A percentile compares a stretch with the other conserved stretches of the same genome.
phyloP scores from a whole-genome alignment of 805 yeast species.

The Myxozyma nipponensis region DNA sequence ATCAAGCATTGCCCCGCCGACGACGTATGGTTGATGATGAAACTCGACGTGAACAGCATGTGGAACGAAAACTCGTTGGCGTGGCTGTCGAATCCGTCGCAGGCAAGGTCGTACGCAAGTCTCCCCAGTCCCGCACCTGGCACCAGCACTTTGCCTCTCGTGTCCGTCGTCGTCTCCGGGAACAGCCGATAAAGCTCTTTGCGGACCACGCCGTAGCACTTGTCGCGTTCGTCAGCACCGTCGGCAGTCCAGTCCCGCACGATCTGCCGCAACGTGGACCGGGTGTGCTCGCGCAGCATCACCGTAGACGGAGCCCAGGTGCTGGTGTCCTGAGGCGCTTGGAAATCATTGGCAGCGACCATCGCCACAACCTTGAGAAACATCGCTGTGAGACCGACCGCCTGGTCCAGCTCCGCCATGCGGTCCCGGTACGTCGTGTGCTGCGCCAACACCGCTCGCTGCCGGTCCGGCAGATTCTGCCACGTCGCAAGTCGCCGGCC shows the following conservation, averaged over 20 bases:
- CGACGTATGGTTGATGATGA: constrained; percentile 29
- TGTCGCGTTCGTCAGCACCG: constrained; percentile 49
- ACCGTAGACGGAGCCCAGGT: constrained; percentile 22
- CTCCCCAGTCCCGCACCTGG: constrained; percentile 91
- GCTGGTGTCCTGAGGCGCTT: constrained; percentile 26
- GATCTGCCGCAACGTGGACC: constrained; percentile 54
- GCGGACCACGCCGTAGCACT: constrained; percentile 52
- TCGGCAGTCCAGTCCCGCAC: constrained; percentile 69
- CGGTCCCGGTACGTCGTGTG: constrained; percentile 11
- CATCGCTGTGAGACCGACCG: constrained; percentile 26
- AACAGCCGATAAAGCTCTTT: constrained; percentile 40
- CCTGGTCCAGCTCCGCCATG: constrained; percentile 13
- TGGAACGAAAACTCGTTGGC: constrained; percentile 73
- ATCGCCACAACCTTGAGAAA: constrained; percentile 28
- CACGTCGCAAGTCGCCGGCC: too few relatives aligned
- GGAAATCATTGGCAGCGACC: constrained; percentile 28
- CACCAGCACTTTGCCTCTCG: constrained; percentile 45
- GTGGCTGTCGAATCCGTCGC: constrained; percentile 48
- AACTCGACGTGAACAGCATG: constrained; percentile 58
- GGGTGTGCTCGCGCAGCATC: constrained; percentile 16
- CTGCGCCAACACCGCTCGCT: constrained; percentile 3
- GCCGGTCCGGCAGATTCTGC: too few relatives aligned
- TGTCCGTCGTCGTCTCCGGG: constrained; percentile 33
- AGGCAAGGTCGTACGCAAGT: constrained; percentile 55
- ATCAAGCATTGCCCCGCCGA: constrained; percentile 19